These are phyloP conservation scores for Solanum aculeatissimum DNA, from an alignment of 305 asterid genomes.

Conservation along the genomic window DNA sequence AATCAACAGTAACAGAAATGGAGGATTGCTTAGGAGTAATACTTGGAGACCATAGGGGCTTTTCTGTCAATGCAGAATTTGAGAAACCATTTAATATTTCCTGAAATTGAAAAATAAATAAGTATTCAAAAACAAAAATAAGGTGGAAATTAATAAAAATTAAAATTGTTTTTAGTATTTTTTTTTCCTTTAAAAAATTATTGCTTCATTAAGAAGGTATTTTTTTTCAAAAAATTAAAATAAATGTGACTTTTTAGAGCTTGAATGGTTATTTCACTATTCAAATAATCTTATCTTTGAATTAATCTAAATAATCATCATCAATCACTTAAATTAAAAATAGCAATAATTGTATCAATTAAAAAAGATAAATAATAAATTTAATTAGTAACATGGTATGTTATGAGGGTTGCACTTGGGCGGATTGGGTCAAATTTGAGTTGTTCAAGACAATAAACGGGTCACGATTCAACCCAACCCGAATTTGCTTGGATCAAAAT, in stretches of 20 bases:
- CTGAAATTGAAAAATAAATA: conserved; percentile 13
- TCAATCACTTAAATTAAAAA: not conserved
- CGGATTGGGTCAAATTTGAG: too few relatives aligned
- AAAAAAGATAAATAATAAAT: not conserved
- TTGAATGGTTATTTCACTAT: not conserved
- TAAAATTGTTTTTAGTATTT: too few relatives aligned
- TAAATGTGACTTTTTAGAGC: not conserved
- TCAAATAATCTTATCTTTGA: too few relatives aligned
- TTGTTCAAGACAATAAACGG: too few relatives aligned
- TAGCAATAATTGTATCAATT: not conserved
- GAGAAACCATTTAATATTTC: conserved; percentile 26
- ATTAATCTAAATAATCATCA: not conserved
- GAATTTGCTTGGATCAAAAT: too few relatives aligned
- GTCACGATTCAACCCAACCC: too few relatives aligned
- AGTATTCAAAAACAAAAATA: not conserved
- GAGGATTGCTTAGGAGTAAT: conserved; percentile 20
- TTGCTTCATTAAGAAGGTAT: too few relatives aligned
- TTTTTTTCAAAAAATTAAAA: not conserved
- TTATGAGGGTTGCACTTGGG: too few relatives aligned
- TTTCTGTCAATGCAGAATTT: conserved; percentile 19
- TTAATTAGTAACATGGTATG: not conserved
- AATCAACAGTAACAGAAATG: conserved; percentile 35
- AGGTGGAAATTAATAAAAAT: not conserved
- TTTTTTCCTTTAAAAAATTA: too few relatives aligned
- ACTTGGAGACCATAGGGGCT: conserved; percentile 25